phyloP scores from a whole-genome alignment of 331 rosid genomes.

The Erythrophleum ivorense region DNA sequence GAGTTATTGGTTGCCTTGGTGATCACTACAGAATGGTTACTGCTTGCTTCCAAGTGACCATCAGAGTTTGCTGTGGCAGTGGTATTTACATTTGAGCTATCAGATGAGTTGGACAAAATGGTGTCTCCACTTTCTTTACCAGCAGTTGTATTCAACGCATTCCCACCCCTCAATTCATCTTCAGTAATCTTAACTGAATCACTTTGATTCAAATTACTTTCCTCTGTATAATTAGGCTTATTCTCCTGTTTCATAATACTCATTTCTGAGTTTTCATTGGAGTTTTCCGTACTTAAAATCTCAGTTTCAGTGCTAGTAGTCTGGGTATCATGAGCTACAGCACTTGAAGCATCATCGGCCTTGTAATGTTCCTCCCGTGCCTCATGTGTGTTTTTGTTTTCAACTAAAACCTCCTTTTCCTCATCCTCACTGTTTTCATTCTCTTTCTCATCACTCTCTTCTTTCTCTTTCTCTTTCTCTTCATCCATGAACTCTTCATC shows the following conservation, averaged over 20 bases:
- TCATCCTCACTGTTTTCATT: slow-evolving; percentile 42
- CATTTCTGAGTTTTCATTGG: slow-evolving; percentile 46
- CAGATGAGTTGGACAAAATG: slow-evolving; percentile 39
- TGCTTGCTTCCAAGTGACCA: slow-evolving; percentile 47
- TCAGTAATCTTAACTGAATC: slow-evolving; percentile 50
- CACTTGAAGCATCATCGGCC: slow-evolving; percentile 94
- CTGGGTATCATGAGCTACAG: slow-evolving; percentile 71
- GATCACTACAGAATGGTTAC: slow-evolving; percentile 37
- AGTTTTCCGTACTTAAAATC: slow-evolving; percentile 49
- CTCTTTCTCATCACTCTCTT: slow-evolving; percentile 48
- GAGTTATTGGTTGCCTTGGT: slow-evolving; percentile 43
- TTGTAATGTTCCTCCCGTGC: slow-evolving; percentile 86
- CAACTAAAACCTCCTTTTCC: slow-evolving; percentile 45
- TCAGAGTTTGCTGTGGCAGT: slow-evolving; percentile 37
- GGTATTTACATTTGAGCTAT: slow-evolving; percentile 42
- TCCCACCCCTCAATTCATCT: slow-evolving; percentile 37
- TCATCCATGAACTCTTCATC: slow-evolving; percentile 61
- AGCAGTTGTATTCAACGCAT: slow-evolving; percentile 45
- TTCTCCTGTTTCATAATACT: slow-evolving; percentile 46
- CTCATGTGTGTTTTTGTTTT: slow-evolving; percentile 61
- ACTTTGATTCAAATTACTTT: slow-evolving; percentile 40
- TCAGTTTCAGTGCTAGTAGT: slow-evolving; percentile 59
- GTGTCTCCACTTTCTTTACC: slow-evolving; percentile 44
- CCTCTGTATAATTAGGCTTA: slow-evolving; percentile 39
- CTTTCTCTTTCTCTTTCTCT: slow-evolving; percentile 53